Conservation (phyloP, 2,329 filamentous ascomycete genomes). For the Torrubiellomyces zombiae region DNA sequence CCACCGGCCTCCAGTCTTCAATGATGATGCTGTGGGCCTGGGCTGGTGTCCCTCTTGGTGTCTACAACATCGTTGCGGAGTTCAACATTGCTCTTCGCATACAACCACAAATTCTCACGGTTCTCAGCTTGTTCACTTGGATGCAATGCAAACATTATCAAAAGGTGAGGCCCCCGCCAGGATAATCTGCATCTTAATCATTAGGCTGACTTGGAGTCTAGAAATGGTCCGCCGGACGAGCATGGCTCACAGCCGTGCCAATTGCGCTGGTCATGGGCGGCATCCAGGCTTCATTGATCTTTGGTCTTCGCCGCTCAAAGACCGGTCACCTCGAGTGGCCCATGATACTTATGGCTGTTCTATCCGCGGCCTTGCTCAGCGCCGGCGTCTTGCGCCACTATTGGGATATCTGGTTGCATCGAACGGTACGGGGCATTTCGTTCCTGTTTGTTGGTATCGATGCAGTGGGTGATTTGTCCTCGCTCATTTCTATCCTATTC, state of each 20-base stretch:
- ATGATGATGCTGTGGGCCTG: slow-evolving; percentile 61
- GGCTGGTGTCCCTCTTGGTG: slow-evolving; percentile 49
- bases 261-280: slow-evolving; percentile 41
- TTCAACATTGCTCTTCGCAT: slow-evolving; percentile 25
- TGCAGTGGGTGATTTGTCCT: slow-evolving; percentile 51
- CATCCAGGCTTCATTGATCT: slow-evolving; percentile 41
- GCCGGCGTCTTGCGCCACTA: slow-evolving; percentile 53
- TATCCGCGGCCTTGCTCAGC: slow-evolving; percentile 46
- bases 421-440: slow-evolving; percentile 53
- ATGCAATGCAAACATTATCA: slow-evolving; percentile 26
- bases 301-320: slow-evolving; percentile 32
- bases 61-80: slow-evolving; percentile 25
- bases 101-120: slow-evolving; percentile 25
- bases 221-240: slow-evolving; percentile 34
- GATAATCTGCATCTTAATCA: not conserved
- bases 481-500: slow-evolving; percentile 47
- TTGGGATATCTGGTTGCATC: slow-evolving; percentile 49
- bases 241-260: slow-evolving; percentile 28
- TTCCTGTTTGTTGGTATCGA: slow-evolving; percentile 58
- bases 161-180: slow-evolving; percentile 13
- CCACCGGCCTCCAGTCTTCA: slow-evolving; percentile 44
- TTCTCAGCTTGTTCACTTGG: slow-evolving; percentile 26
- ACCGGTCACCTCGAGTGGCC: slow-evolving; percentile 38
- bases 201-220: slow-evolving; percentile 12
- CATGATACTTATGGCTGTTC: slow-evolving; percentile 45